These are phyloP conservation scores for Gossypium gossypioides DNA, from an alignment of 441 rosid species.

Conservation along the genomic window DNA sequence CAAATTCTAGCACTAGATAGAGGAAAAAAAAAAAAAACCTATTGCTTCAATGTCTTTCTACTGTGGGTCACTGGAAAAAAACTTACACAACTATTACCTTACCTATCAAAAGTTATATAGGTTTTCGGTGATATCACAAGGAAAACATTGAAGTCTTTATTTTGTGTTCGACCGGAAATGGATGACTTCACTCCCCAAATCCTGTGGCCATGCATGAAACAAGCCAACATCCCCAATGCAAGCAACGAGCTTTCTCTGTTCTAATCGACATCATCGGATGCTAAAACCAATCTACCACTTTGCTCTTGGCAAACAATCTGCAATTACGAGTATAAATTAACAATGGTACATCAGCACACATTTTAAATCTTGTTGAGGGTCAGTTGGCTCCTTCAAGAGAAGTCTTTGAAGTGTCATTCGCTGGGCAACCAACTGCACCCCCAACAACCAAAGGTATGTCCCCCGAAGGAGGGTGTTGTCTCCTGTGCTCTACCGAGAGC, in stretches of 20 bases:
- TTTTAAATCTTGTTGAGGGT: no score
- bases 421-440: no score
- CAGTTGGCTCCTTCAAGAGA: neutral
- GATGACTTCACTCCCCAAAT: neutral
- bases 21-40: neutral
- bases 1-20: neutral
- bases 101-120: neutral
- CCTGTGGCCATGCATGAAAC: neutral
- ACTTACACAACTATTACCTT: neutral
- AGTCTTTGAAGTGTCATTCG: neutral
- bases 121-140: neutral
- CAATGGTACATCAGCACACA: neutral
- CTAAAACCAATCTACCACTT: neutral
- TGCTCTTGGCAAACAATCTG: neutral
- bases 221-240: neutral
- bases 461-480: no score
- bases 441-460: no score
- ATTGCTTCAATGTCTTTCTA: neutral
- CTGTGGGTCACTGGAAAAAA: neutral
- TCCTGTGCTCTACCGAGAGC: no score
- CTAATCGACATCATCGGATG: neutral
- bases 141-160: neutral
- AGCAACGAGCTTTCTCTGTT: neutral
- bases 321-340: neutral
- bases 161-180: neutral